Base-by-base conservation (phyloP, 805 yeast genomes). In the Candida sphagnicola region DNA sequence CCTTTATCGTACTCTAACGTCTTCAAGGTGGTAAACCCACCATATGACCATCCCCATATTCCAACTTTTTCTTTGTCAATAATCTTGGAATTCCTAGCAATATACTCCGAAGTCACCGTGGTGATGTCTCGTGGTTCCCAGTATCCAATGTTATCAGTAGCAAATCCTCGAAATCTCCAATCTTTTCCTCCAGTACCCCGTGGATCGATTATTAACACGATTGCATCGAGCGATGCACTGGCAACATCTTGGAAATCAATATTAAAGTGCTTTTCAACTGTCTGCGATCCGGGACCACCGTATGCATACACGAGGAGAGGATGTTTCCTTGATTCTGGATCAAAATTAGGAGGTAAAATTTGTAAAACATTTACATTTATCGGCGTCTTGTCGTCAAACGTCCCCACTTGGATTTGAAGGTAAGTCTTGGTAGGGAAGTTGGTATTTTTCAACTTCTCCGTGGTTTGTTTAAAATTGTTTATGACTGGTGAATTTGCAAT, bases 11-110 rank as follows among this genome's bases (percentile, higher is more conserved):
- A 70, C 61, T 93, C 98, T 34, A 93, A 65, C 0, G 95, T 84
- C 62, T 90, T 93, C 50, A 93, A 72, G 0, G 99, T 89, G 72
- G 88, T 75, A 56, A 78, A 93, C 0, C 98, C 99, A 34, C 99
- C 99, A 57, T 91, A 93, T 16, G 95, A 85, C 99, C 99, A 93
- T 6, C 99, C 99, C 91, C 97, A 93, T 39, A 91, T 77, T 0
- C 95, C 95, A 10, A 87, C 80, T 43, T 77, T 74, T 3, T 72
- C 65, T 17, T 67, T 59, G 55, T 90, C 85, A 14, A 85, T 69
- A 43, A 72, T 72, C 8, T 62, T 53, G 25, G 49, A 42, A 40
- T 67, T 66, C 5, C 59, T 59, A 16, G 61, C 42, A 5, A 84
- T 71, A 54, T 78, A 80, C 25, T 65, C 67, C 29, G 74, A 59